phyloP scores from a whole-genome alignment of 257 asterid genomes.

The Osmanthus fragrans region DNA sequence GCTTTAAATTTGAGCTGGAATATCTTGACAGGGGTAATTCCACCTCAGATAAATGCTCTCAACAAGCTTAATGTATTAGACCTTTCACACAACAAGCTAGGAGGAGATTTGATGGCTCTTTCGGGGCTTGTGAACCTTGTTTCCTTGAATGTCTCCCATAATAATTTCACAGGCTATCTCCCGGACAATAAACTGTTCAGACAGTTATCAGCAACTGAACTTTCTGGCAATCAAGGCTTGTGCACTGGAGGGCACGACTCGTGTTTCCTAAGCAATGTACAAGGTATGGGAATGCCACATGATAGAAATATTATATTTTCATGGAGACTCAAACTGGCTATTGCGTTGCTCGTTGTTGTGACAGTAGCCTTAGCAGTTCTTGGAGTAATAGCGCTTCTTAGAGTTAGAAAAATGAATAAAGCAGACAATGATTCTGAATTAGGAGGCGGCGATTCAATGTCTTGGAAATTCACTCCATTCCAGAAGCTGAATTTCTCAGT shows the following conservation, averaged over 20 bases:
- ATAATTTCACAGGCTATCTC: conserved; percentile 72
- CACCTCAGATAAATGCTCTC: conserved; percentile 55
- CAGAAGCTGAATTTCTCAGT: conserved; percentile 68
- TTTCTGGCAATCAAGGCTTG: conserved; percentile 62
- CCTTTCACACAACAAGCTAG: conserved; percentile 68
- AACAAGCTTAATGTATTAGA: conserved; percentile 65
- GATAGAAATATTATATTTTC: conserved; percentile 27
- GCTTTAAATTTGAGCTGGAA: conserved; percentile 81
- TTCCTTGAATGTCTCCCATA: conserved; percentile 66
- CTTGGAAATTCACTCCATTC: conserved; percentile 78
- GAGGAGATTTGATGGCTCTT: conserved; percentile 61
- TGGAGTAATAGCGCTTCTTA: conserved; percentile 56
- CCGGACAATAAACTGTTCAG: conserved; percentile 79
- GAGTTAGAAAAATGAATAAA: conserved; percentile 48
- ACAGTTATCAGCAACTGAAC: conserved; percentile 57
- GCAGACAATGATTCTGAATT: conserved; percentile 55
- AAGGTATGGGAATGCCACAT: conserved; percentile 31
- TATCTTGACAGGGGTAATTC: conserved; percentile 58
- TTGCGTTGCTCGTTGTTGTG: conserved; percentile 43
- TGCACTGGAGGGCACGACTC: conserved; percentile 57
- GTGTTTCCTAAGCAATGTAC: conserved; percentile 51
- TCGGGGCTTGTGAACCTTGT: conserved; percentile 69
- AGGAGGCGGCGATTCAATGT: conserved; percentile 41
- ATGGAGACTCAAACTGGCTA: conserved; percentile 67
- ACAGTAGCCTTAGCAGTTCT: conserved; percentile 53